Evolutionary conservation across 495 filamentous ascomycete genomes (phyloP).

Genomic region (Xylaria palmicola): DNA sequence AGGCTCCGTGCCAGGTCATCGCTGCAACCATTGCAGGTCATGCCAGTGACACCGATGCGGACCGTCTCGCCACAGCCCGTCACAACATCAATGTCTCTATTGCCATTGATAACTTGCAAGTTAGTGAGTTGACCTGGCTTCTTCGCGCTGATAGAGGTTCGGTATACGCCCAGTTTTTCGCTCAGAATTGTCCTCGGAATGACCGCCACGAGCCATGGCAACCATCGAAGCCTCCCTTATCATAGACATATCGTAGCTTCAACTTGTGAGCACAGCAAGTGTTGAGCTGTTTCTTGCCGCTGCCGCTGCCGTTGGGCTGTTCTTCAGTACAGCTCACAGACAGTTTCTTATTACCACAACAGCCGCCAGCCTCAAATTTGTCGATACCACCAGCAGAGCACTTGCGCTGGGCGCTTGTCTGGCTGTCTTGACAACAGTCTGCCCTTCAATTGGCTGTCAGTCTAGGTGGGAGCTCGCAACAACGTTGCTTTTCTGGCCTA

Average conservation of each 20-base stretch:
- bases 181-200: too few species aligned
- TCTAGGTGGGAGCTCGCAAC: background rate
- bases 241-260: background rate
- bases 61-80: background rate
- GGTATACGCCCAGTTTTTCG: background rate
- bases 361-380: background rate
- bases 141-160: background rate
- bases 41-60: conserved; percentile 11
- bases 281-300: background rate
- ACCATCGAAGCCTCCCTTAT: background rate
- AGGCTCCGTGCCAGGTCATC: conserved; percentile 11
- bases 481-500: background rate
- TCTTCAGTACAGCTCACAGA: background rate
- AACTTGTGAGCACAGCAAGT: background rate
- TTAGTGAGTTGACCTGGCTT: background rate
- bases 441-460: background rate
- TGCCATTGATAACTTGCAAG: background rate
- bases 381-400: background rate
- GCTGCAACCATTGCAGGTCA: conserved; percentile 17
- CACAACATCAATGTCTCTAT: background rate
- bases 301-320: background rate
- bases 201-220: too few species aligned
- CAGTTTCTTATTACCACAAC: background rate
- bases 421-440: background rate
- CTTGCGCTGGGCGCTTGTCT: background rate